phyloP scores from a whole-genome alignment of 2,329 filamentous ascomycete genomes.

The Clonostachys chloroleuca region DNA sequence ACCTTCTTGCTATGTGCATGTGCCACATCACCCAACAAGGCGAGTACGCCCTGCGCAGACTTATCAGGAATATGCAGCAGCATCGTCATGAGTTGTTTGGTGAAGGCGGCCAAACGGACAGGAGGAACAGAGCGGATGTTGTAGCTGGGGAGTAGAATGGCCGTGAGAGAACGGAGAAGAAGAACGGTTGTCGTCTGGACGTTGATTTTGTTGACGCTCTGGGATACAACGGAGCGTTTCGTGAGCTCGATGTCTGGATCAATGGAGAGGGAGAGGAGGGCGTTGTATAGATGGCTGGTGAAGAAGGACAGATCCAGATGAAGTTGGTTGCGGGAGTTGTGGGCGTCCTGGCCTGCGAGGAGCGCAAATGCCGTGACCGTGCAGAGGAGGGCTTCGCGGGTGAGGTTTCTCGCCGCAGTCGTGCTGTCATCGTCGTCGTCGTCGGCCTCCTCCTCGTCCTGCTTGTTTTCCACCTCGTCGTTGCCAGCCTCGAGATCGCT shows the following conservation, averaged over 20 bases:
- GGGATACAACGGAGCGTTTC: slow-evolving; percentile 28
- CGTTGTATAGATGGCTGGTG: slow-evolving; percentile 87
- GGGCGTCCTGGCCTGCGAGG: slow-evolving; percentile 87
- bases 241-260: slow-evolving; percentile 85
- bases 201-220: slow-evolving; percentile 68
- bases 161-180: slow-evolving; percentile 79
- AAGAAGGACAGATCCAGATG: slow-evolving; percentile 94
- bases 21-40: slow-evolving; percentile 71
- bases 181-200: slow-evolving; percentile 92
- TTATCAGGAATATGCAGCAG: slow-evolving; percentile 89
- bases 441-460: slow-evolving; percentile 31
- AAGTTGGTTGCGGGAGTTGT: slow-evolving; percentile 75
- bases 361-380: slow-evolving; percentile 97
- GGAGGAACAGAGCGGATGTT: slow-evolving; percentile 74
- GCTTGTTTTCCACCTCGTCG: slow-evolving; percentile 34
- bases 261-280: slow-evolving; percentile 71
- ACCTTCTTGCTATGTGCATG: slow-evolving; percentile 82
- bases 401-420: slow-evolving; percentile 61
- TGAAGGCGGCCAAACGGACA: slow-evolving; percentile 82
- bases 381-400: slow-evolving; percentile 85
- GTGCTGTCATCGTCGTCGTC: slow-evolving; percentile 36
- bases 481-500: slow-evolving; percentile 42
- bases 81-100: slow-evolving; percentile 81
- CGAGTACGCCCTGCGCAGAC: slow-evolving; percentile 74
- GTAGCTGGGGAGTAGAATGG: slow-evolving; percentile 72